Conservation (phyloP, 257 asterid genomes). For the Solanum infundibuliforme region DNA sequence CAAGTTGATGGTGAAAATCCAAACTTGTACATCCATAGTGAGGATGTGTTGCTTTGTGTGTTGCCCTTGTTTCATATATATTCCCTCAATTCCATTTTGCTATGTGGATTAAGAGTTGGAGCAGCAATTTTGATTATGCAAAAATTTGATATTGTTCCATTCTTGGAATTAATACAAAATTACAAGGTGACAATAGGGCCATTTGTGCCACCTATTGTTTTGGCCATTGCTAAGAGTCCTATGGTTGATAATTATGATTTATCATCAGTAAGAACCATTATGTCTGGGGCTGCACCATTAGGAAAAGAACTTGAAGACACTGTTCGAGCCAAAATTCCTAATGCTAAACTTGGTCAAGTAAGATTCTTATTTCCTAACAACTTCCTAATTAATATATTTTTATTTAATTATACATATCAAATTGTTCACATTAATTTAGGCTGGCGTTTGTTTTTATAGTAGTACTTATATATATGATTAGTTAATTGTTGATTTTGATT, state of each 20-base stretch:
- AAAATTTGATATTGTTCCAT: conserved; percentile 61
- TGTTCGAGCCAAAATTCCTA: conserved; percentile 60
- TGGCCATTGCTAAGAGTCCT: conserved; percentile 71
- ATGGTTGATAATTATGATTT: conserved; percentile 66
- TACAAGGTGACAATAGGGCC: conserved; percentile 79
- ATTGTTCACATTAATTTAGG: background rate
- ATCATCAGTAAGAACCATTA: conserved; percentile 60
- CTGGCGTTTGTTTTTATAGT: background rate
- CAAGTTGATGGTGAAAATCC: conserved; percentile 95
- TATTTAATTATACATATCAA: background rate
- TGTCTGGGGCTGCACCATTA: conserved; percentile 99
- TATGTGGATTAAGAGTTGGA: conserved; percentile 86
- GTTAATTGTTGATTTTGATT: background rate
- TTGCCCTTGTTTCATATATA: conserved; percentile 79
- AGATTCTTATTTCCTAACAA: background rate
- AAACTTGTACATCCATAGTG: conserved; percentile 54
- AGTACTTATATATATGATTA: background rate
- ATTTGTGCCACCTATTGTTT: conserved; percentile 85
- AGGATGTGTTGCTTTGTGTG: conserved; percentile 73
- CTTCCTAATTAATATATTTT: background rate
- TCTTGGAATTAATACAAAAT: conserved; percentile 64
- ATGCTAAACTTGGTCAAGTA: conserved; percentile 90
- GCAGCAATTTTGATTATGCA: conserved; percentile 76
- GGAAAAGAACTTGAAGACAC: conserved; percentile 96
- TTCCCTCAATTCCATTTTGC: conserved; percentile 61